These are phyloP conservation scores for Debaryomyces hansenii DNA, from an alignment of 805 yeast genomes.

Conservation along the genomic window DNA sequence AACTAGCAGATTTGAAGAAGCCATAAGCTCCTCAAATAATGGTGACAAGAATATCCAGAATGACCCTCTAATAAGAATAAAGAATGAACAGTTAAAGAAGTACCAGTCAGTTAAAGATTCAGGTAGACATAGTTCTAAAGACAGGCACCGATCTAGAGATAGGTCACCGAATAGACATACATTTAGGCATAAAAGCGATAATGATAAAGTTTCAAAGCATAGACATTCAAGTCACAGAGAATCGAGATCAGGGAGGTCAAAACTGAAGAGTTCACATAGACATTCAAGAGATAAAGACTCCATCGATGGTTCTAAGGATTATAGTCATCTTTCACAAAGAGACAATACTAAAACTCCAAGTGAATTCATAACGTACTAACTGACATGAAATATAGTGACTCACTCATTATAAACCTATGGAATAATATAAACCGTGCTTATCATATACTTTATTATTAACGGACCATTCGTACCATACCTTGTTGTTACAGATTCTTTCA, in stretches of 20 bases:
- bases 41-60: conserved; percentile 17
- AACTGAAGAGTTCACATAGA: too few relatives aligned
- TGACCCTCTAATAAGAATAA: conserved; percentile 53
- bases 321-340: too few relatives aligned
- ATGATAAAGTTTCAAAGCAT: conserved; percentile 7
- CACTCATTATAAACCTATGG: conserved; percentile 8
- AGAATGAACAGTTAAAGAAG: conserved; percentile 12
- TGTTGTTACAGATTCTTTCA: conserved; percentile 5
- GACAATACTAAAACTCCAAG: too few relatives aligned
- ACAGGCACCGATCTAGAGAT: background rate
- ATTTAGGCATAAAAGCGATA: background rate
- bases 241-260: too few relatives aligned
- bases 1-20: conserved; percentile 23
- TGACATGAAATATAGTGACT: too few relatives aligned
- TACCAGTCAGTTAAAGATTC: conserved; percentile 4
- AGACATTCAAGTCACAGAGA: background rate
- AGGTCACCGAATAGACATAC: conserved; percentile 7
- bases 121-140: conserved; percentile 6
- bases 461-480: conserved; percentile 28
- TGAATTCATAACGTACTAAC: too few relatives aligned
- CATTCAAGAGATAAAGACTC: too few relatives aligned
- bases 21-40: conserved; percentile 12
- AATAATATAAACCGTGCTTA: conserved; percentile 13
- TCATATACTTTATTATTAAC: conserved; percentile 19
- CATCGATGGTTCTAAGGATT: too few relatives aligned